phyloP scores from a whole-genome alignment of 495 filamentous ascomycete species.

The Penicilliopsis zonata region DNA sequence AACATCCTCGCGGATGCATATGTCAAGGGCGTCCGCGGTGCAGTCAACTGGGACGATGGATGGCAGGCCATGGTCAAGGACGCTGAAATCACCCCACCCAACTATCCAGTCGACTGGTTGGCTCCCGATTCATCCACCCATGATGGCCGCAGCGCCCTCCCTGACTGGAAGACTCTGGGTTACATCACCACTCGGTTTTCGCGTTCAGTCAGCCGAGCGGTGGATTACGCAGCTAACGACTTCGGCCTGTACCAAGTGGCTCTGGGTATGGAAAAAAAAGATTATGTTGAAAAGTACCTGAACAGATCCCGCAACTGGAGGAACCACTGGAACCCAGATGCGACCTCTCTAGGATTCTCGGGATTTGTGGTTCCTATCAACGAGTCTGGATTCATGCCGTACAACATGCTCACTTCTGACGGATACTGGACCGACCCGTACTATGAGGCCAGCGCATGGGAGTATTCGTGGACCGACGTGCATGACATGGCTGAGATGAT shows the following conservation, averaged over 20 bases:
- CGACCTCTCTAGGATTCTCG: conserved; percentile 40
- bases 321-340: conserved; percentile 55
- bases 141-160: conserved; percentile 57
- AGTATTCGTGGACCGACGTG: conserved; percentile 56
- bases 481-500: conserved; percentile 56
- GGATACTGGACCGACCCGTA: conserved; percentile 54
- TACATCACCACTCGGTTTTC: conserved; percentile 53
- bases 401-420: conserved; percentile 38
- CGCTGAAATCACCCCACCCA: conserved; percentile 49
- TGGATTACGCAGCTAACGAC: conserved; percentile 62
- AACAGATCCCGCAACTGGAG: conserved; percentile 56
- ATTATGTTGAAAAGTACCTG: conserved; percentile 48
- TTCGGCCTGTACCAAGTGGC: conserved; percentile 44
- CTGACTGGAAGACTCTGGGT: conserved; percentile 52
- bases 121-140: conserved; percentile 52
- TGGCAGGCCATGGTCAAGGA: conserved; percentile 60
- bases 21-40: conserved; percentile 54
- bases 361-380: conserved; percentile 56
- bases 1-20: conserved; percentile 66
- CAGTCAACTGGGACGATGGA: conserved; percentile 58
- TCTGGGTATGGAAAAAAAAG: conserved; percentile 37
- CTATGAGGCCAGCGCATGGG: conserved; percentile 57
- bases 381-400: conserved; percentile 41
- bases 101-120: conserved; percentile 49
- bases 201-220: conserved; percentile 51